Evolutionary conservation across 352 stramenopile species (phyloP), one percentile per base, ranked within the genome.

Genomic region (Pythium sp.): DNA sequence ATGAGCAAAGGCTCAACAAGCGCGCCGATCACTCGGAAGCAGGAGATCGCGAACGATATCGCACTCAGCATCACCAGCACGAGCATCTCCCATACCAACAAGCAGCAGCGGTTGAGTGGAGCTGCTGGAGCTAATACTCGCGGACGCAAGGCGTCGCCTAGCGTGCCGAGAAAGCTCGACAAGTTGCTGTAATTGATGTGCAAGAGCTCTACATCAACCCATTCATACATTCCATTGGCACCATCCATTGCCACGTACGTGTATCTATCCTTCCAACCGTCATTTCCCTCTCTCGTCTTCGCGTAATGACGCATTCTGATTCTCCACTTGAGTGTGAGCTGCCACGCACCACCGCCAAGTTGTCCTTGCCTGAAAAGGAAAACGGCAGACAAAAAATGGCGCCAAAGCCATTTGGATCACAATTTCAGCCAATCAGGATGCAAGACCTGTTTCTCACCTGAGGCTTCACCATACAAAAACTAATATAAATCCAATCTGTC

Each of bases 401-500:
- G 47, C 47, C 20, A 54, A 54, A 54, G 47, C 20, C 26, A 26
- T 54, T 54, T 26, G n/a, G 47, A 53, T 30, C 24, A 2, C 24
- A 26, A 67, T 67, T 61, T 62, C 36, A 56, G 20, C 0, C 20
- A 74, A 78, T 78, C 61, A 68, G 15, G 4, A 5, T 26, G 15
- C 58, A 20, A 69, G 1, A 24, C 12, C 60, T 47, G 30, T 30
- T 67, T 58, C 20, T 55, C 30, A 15, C 26, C 58, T 11, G 9
- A 11, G n/a, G 59, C 1, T 58, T 60, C 64, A 5, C 59, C 58
- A 60, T 64, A 14, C 28, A 70, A 18, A 46, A 18, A 32, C 8
- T 12, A 5, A 67, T 62, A 72, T 30, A 51, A 65, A 67, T 20
- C 12, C 2, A 30, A 69, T 5, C 58, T 67, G 41, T 82, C 67